A percentile compares a stretch with the other conserved stretches of the same genome.
Evolutionary conservation across 176 grass and related monocot genomes (phyloP).

Genomic region (Juncus effusus): DNA sequence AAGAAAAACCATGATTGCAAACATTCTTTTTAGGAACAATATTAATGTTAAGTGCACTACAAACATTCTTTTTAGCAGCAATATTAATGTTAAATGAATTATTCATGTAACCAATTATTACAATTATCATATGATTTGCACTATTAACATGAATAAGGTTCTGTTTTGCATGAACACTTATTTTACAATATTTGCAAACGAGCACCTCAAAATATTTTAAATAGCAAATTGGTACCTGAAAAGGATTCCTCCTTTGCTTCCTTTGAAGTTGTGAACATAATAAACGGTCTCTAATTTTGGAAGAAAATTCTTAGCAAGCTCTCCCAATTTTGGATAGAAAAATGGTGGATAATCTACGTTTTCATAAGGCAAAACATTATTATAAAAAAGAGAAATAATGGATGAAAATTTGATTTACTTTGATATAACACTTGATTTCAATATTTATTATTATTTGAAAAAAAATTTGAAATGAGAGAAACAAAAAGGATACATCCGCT

Average conservation of each 20-base stretch:
- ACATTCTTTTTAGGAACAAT: background rate
- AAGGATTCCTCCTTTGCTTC: conserved; percentile 70
- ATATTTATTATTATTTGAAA: too few relatives aligned
- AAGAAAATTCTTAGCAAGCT: conserved; percentile 72
- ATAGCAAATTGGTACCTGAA: conserved; percentile 54
- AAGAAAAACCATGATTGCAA: background rate
- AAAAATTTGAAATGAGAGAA: too few relatives aligned
- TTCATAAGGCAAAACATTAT: conserved; percentile 43
- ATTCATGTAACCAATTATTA: too few relatives aligned
- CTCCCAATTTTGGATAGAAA: conserved; percentile 91
- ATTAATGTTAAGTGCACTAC: background rate
- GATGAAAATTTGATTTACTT: background rate
- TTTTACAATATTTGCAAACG: background rate
- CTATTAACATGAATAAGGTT: too few relatives aligned
- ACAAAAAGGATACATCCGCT: conserved; percentile 90
- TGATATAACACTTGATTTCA: too few relatives aligned
- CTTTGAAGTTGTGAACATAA: conserved; percentile 98
- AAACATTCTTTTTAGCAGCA: background rate
- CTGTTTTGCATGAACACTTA: too few relatives aligned
- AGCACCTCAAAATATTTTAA: background rate
- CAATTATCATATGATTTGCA: too few relatives aligned
- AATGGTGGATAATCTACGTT: conserved; percentile 86
- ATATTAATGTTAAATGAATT: background rate
- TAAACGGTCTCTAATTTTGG: conserved; percentile 90
- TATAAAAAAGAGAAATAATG: background rate